Base-by-base conservation (phyloP, 2,329 filamentous ascomycete species). In the Phialophora chinensis region DNA sequence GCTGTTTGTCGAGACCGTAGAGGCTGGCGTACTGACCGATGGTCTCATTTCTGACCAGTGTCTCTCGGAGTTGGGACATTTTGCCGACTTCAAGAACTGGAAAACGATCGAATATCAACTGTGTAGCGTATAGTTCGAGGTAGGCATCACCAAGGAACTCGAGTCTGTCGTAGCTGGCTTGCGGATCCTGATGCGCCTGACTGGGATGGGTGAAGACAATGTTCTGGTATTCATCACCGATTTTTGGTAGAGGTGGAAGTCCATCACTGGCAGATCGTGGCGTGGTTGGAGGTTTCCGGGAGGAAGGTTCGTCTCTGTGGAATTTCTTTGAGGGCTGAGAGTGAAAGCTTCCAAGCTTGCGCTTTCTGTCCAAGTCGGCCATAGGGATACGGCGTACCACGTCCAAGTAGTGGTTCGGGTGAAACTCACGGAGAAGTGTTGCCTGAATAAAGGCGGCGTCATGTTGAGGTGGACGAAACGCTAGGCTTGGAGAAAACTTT, bases 101-200 rank as follows among this genome's bases (percentile, higher is more conserved):
- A 73, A 93, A 95, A 8, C 87, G 91, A 65, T 88, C 82, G 77
- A 88, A 91, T 66, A 98, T 90, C 60, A 96, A 83, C 20, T 87
- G 85, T 0, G 91, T 89, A 5, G 93, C 87, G 55, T 93, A 87
- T 60, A 93, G 79, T 74, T 96, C 91, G 60, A 96, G 82, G 73
- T 94, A 94, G 23, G 91, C 90, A 76, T 98, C 94, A 6, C 94
- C 94, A 7, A 97, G 83, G 80, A 94, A 93, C 78, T 98, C 94
- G 6, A 97, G 86, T 20, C 87, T 86, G 74, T 97, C 93, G 77
- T 97, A 97, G 73, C 82, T 85, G 33, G 47, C 27, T 17, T 31
- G 29, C 4, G 27, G 27, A 33, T 68, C 33, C n/a, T 10, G 8
- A 27, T 57, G 14, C 11, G 65, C 62, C 12, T 63, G 42, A 49